phyloP scores from a whole-genome alignment of 2,329 filamentous ascomycete species.

The Aspergillus caelatus region DNA sequence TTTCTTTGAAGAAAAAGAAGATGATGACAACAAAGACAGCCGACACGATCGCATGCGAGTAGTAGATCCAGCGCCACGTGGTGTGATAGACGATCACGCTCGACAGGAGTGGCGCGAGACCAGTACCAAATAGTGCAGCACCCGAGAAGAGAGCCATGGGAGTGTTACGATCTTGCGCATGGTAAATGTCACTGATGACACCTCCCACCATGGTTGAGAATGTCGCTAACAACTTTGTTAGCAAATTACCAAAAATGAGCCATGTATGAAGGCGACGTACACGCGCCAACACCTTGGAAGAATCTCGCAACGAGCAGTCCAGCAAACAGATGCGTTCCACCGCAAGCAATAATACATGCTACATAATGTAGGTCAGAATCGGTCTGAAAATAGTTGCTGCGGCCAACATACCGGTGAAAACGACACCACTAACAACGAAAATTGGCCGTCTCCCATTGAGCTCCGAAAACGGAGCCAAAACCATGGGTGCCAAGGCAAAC shows the following conservation, averaged over 20 bases:
- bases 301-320: slow-evolving; percentile 78
- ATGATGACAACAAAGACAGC: slow-evolving; percentile 66
- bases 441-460: slow-evolving; percentile 85
- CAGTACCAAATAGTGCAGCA: slow-evolving; percentile 75
- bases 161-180: slow-evolving; percentile 76
- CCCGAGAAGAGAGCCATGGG: slow-evolving; percentile 91
- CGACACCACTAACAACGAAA: slow-evolving; percentile 71
- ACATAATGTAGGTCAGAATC: slow-evolving; percentile 17
- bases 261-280: slow-evolving; percentile 46
- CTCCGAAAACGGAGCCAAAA: slow-evolving; percentile 83
- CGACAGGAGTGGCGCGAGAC: slow-evolving; percentile 72
- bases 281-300: slow-evolving; percentile 74
- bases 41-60: slow-evolving; percentile 75
- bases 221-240: slow-evolving; percentile 40
- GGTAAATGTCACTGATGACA: slow-evolving; percentile 84
- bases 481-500: slow-evolving; percentile 83
- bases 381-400: too few relatives aligned
- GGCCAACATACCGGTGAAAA: slow-evolving; percentile 60
- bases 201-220: slow-evolving; percentile 94
- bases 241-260: slow-evolving; percentile 1
- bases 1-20: slow-evolving; percentile 75
- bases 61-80: slow-evolving; percentile 86
- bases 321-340: slow-evolving; percentile 67
- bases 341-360: slow-evolving; percentile 71
- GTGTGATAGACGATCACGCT: slow-evolving; percentile 69